These are phyloP conservation scores for Gyrodon lividus DNA, from an alignment of 768 basidiomycete species.

Conservation along the genomic window DNA sequence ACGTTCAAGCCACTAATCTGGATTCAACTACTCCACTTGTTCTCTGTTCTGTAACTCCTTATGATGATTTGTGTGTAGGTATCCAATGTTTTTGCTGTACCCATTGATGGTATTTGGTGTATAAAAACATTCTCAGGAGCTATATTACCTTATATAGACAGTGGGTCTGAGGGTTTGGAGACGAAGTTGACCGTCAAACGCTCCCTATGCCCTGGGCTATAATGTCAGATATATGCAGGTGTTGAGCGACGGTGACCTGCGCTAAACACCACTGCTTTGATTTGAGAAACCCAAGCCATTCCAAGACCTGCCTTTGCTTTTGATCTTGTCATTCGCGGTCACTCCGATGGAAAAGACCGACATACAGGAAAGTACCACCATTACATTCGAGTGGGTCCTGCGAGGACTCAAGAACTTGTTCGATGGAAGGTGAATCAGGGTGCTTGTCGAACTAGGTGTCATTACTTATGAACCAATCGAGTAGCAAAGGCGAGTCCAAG, in stretches of 20 bases:
- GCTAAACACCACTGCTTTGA: background rate
- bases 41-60: background rate
- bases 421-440: slow-evolving; percentile 54
- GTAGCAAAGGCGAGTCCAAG: slow-evolving; percentile 70
- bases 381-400: slow-evolving; percentile 78
- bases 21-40: background rate
- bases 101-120: background rate
- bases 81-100: background rate
- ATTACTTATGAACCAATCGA: background rate
- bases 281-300: background rate
- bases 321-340: background rate
- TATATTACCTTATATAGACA: background rate
- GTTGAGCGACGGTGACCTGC: background rate
- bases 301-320: background rate
- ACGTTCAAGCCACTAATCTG: background rate
- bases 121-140: background rate
- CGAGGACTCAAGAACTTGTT: slow-evolving; percentile 69
- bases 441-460: background rate
- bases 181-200: background rate
- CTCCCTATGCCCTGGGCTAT: slow-evolving; percentile 1
- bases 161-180: background rate
- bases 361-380: slow-evolving; percentile 51
- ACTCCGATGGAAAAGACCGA: slow-evolving; percentile 41
- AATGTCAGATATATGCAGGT: background rate
- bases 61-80: background rate